A percentile compares a stretch with the other conserved stretches of the same genome.
Conservation (phyloP, 352 stramenopile species). For the Globisporangium nodosum region DNA sequence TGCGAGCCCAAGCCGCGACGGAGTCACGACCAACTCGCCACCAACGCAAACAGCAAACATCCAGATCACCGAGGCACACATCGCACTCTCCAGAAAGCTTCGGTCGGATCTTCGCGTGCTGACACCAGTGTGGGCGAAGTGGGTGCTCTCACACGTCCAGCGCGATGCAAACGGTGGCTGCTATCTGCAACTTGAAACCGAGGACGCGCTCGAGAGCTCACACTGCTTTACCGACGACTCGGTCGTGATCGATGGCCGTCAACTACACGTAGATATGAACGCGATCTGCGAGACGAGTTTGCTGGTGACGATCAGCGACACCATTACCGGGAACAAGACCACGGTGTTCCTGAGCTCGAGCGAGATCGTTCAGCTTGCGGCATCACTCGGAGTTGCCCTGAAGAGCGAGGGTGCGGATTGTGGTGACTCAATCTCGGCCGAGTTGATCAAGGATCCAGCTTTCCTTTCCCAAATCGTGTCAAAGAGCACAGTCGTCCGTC, state of each 20-base stretch:
- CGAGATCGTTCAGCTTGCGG: slow-evolving; percentile 7
- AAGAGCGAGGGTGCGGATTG: not conserved
- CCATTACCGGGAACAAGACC: not conserved
- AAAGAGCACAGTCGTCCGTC: slow-evolving; percentile 27
- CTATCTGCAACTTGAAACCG: slow-evolving; percentile 24
- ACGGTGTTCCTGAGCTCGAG: slow-evolving; percentile 14
- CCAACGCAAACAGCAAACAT: not conserved
- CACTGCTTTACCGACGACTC: slow-evolving; percentile 16
- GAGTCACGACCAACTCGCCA: not conserved
- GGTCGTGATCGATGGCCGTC: slow-evolving; percentile 10
- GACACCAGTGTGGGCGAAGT: slow-evolving; percentile 31
- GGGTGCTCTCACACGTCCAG: slow-evolving; percentile 25
- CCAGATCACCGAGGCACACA: slow-evolving; percentile 16
- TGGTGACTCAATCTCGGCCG: not conserved
- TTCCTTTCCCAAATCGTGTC: slow-evolving; percentile 28
- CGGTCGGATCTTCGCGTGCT: slow-evolving; percentile 26
- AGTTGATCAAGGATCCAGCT: slow-evolving; percentile 22
- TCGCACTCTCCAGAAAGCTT: slow-evolving; percentile 19
- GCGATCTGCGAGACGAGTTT: slow-evolving; percentile 11
- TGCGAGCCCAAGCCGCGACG: not conserved
- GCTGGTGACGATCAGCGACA: slow-evolving; percentile 19
- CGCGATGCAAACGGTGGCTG: slow-evolving; percentile 16
- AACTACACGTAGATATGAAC: slow-evolving; percentile 20
- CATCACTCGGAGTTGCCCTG: not conserved
- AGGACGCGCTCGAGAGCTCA: slow-evolving; percentile 5